Conservation (phyloP, 2,329 filamentous ascomycete species). For the Botryotinia globosa region DNA sequence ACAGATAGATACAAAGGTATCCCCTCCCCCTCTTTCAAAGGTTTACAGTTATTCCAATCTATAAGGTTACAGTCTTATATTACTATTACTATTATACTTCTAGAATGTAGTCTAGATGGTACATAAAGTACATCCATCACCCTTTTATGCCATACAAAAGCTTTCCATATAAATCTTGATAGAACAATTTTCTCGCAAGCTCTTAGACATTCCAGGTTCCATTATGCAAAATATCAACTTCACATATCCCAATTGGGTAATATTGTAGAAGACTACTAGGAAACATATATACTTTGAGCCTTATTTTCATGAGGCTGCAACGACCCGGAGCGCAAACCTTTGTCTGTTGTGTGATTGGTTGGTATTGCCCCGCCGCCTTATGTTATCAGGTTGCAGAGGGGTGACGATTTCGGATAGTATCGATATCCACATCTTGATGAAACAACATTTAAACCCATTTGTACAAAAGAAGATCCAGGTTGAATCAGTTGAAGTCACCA, state of each 20-base stretch:
- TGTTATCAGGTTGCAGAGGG: slow-evolving; percentile 17
- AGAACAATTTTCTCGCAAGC: background rate
- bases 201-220: background rate
- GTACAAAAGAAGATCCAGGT: background rate
- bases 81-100: background rate
- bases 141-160: background rate
- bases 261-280: background rate
- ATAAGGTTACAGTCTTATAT: background rate
- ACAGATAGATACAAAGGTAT: background rate
- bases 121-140: background rate
- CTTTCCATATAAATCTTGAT: background rate
- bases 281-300: background rate
- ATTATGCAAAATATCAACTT: background rate
- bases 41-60: background rate
- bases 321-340: background rate
- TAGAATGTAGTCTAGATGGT: background rate
- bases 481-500: background rate
- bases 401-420: slow-evolving; percentile 16
- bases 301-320: background rate
- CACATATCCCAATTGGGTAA: background rate
- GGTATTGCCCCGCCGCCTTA: background rate
- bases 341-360: background rate
- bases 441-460: background rate
- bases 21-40: background rate
- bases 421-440: background rate